These are phyloP conservation scores for Blastobotrys persicus DNA, from an alignment of 1,139 yeast genomes.

Conservation along the genomic window DNA sequence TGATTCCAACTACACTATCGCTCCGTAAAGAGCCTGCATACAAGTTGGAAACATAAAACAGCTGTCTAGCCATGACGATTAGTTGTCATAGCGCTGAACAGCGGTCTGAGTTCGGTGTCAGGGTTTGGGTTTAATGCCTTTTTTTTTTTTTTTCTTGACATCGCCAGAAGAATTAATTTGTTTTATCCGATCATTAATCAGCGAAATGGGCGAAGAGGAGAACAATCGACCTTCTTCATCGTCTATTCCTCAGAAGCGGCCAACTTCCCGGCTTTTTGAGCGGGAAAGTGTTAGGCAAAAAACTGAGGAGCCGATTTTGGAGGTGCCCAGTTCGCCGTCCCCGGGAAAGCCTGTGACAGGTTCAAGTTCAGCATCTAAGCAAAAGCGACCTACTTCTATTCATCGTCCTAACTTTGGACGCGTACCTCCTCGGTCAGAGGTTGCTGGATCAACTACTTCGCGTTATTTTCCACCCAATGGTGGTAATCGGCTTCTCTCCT, in stretches of 20 bases:
- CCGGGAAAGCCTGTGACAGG: slow-evolving; percentile 1
- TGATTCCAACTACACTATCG: too few relatives aligned
- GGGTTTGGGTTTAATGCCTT: slow-evolving; percentile 1
- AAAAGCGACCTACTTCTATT: slow-evolving; percentile 10
- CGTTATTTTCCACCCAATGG: background rate
- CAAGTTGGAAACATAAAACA: too few relatives aligned
- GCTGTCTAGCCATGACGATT: too few relatives aligned
- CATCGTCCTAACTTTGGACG: slow-evolving; percentile 2
- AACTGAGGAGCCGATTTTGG: slow-evolving; percentile 6
- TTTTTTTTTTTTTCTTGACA: slow-evolving; percentile 5
- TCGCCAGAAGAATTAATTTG: background rate
- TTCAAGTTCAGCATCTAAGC: background rate
- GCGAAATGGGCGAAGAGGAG: slow-evolving; percentile 1
- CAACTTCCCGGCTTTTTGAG: slow-evolving; percentile 9
- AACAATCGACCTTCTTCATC: slow-evolving; percentile 1
- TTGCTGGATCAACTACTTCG: slow-evolving; percentile 1
- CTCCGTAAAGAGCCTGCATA: too few relatives aligned
- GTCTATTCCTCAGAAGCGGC: slow-evolving; percentile 8
- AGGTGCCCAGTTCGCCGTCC: slow-evolving; percentile 12
- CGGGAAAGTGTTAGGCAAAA: slow-evolving; percentile 3
- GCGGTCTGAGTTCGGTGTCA: too few relatives aligned
- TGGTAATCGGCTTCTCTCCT: slow-evolving; percentile 8
- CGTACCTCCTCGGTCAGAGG: slow-evolving; percentile 6
- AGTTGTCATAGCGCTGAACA: too few relatives aligned
- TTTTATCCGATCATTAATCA: background rate